phyloP scores from a whole-genome alignment of 169 alveolate genomes.

The Plasmodium yoelii region DNA sequence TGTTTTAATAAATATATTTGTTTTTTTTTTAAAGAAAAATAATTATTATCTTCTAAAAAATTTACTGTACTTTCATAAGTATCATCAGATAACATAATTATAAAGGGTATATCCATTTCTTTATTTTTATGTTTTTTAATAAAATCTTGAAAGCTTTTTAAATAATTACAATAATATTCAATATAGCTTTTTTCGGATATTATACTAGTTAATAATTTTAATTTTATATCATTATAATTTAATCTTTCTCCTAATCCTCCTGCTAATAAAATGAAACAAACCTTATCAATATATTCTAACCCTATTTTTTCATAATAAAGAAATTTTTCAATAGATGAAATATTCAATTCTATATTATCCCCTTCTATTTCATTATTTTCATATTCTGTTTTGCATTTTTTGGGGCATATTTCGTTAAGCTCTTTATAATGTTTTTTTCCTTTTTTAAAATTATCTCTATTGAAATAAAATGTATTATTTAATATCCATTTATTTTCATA shows the following conservation, averaged over 20 bases:
- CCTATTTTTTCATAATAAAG: constrained; percentile 89
- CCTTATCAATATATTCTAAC: constrained; percentile 80
- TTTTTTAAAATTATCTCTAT: not conserved
- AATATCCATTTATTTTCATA: not conserved
- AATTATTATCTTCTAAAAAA: constrained; percentile 83
- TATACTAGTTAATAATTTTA: constrained; percentile 89
- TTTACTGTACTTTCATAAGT: constrained; percentile 89
- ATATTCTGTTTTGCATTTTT: not conserved
- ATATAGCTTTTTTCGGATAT: constrained; percentile 86
- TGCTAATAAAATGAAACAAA: constrained; percentile 93
- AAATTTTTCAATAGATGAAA: constrained; percentile 76
- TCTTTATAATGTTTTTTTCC: not conserved
- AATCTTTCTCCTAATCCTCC: constrained; percentile 96
- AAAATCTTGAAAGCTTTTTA: constrained; percentile 86
- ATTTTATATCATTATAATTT: constrained; percentile 91
- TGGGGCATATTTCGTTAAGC: not conserved
- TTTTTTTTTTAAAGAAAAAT: constrained; percentile 86
- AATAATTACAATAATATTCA: constrained; percentile 87
- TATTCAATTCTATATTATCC: constrained; percentile 29
- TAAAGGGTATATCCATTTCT: constrained; percentile 84
- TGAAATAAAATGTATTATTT: no score
- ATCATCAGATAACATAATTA: constrained; percentile 95
- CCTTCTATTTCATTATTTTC: not conserved
- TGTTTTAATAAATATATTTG: constrained; percentile 90
- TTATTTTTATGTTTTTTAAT: constrained; percentile 77